Conservation (phyloP, 306 rosid species). For the Astragalus membranaceus region DNA sequence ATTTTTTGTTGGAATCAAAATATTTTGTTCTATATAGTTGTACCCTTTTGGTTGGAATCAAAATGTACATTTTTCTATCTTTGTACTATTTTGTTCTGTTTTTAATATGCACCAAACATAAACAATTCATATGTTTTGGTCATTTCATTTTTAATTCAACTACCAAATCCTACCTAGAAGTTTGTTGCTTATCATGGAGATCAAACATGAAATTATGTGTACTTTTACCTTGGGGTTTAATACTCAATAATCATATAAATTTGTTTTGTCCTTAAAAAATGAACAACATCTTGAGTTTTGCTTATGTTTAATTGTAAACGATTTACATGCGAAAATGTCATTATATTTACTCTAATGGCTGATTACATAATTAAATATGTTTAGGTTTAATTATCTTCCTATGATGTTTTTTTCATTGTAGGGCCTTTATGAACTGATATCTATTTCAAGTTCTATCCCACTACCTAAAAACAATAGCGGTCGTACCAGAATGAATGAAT, state of each 20-base stretch:
- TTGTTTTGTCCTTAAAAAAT: background rate
- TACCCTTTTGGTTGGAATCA: background rate
- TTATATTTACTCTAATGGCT: background rate
- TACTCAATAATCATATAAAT: background rate
- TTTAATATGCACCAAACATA: background rate
- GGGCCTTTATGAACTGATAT: conserved; percentile 72
- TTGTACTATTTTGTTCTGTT: background rate
- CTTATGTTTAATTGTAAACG: background rate
- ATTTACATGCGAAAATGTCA: background rate
- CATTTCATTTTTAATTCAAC: background rate
- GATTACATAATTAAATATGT: background rate
- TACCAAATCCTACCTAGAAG: background rate
- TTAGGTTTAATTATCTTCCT: conserved; percentile 1
- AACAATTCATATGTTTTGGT: background rate
- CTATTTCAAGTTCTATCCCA: conserved; percentile 48
- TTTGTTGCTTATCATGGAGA: too few species aligned
- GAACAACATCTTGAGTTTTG: background rate
- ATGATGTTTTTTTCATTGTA: conserved; percentile 21
- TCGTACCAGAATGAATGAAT: conserved; percentile 34
- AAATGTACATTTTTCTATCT: too few species aligned
- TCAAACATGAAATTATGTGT: background rate
- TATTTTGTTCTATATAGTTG: background rate
- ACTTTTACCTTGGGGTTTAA: background rate
- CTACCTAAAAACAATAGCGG: conserved; percentile 39
- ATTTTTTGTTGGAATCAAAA: too few species aligned